A percentile compares a stretch with the other conserved stretches of the same genome.
phyloP scores from a whole-genome alignment of 1,284 basidiomycete species.

The Cutaneotrichosporon mucoides region DNA sequence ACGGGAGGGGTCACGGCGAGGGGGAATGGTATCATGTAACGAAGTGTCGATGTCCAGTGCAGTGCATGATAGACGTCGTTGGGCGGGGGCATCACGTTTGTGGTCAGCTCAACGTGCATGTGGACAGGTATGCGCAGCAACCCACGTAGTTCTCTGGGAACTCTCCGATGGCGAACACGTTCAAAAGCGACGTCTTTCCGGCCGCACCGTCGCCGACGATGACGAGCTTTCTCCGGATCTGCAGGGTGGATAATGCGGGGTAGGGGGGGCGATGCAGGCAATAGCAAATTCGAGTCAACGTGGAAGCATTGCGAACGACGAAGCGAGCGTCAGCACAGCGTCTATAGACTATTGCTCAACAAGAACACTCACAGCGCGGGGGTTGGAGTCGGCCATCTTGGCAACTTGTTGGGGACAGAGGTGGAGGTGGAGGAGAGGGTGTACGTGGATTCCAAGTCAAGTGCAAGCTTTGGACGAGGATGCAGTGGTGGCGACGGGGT shows the following conservation, averaged over 20 bases:
- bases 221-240: constrained; percentile 48
- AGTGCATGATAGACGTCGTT: too few relatives aligned
- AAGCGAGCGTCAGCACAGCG: background rate
- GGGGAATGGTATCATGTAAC: background rate
- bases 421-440: background rate
- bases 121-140: constrained; percentile 5
- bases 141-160: constrained; percentile 90
- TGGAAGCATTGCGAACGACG: background rate
- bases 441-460: too few relatives aligned
- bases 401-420: background rate
- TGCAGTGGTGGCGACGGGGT: background rate
- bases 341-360: too few relatives aligned
- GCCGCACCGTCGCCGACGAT: constrained; percentile 85
- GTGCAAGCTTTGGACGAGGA: too few relatives aligned
- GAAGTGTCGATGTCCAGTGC: background rate
- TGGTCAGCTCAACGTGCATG: background rate
- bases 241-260: background rate
- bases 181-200: constrained; percentile 55
- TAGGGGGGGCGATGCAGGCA: background rate
- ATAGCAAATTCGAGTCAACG: background rate
- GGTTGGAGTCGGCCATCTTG: constrained; percentile 5
- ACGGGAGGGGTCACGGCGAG: too few relatives aligned
- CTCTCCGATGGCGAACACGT: constrained; percentile 81
- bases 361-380: constrained; percentile 11
- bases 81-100: background rate